Evolutionary conservation across 192 early-diverging fungal genomes (phyloP).

Genomic region (Coemansia sp.): DNA sequence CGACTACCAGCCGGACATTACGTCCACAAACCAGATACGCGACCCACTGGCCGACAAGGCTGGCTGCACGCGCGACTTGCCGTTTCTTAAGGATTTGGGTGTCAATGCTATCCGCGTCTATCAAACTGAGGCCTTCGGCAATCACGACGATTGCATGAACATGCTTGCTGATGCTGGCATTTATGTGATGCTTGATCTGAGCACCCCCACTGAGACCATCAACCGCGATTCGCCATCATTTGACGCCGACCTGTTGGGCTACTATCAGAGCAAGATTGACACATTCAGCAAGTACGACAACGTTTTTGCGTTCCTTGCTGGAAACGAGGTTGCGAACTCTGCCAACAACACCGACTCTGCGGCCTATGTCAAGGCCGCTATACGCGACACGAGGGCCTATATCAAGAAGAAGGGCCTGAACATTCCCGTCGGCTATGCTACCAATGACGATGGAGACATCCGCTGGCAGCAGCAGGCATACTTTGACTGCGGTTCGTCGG

Average conservation of each 20-base stretch:
- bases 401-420: slow-evolving; percentile 50
- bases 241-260: slow-evolving; percentile 56
- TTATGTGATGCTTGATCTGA: slow-evolving; percentile 68
- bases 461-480: slow-evolving; percentile 65
- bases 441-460: slow-evolving; percentile 68
- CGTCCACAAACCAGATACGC: slow-evolving; percentile 25
- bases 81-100: slow-evolving; percentile 64
- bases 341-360: slow-evolving; percentile 61
- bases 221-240: slow-evolving; percentile 63
- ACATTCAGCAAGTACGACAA: slow-evolving; percentile 66
- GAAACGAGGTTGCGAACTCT: slow-evolving; percentile 75
- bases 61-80: slow-evolving; percentile 64
- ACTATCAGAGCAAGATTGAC: slow-evolving; percentile 62
- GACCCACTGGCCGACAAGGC: slow-evolving; percentile 64
- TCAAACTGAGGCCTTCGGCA: slow-evolving; percentile 58
- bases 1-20: slow-evolving; percentile 66
- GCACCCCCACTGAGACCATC: slow-evolving; percentile 60
- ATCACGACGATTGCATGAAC: slow-evolving; percentile 73
- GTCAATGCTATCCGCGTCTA: slow-evolving; percentile 73
- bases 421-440: slow-evolving; percentile 73
- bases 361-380: slow-evolving; percentile 63
- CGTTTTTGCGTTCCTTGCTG: slow-evolving; percentile 67
- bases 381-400: slow-evolving; percentile 69
- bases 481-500: slow-evolving; percentile 67
- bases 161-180: slow-evolving; percentile 61